A percentile compares a stretch with the other conserved stretches of the same genome.
Evolutionary conservation across 192 early-diverging fungal genomes (phyloP).

Genomic region (Entophlyctis helioformis): DNA sequence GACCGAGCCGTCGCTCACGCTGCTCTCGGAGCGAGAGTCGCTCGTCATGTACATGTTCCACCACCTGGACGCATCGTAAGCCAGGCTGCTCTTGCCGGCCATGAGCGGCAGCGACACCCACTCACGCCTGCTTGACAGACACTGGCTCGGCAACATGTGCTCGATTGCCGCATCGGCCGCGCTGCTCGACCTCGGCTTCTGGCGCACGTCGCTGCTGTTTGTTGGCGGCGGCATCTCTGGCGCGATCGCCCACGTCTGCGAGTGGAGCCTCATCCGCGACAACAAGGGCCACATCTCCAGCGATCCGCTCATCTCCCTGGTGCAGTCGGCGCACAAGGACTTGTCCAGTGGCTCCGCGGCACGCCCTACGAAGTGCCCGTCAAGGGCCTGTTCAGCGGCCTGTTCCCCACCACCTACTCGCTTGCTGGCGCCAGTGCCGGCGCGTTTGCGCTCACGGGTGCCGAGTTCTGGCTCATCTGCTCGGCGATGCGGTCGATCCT

Average conservation of each 20-base stretch:
- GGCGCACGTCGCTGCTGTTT: neutral
- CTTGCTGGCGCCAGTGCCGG: neutral
- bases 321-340: too few relatives aligned
- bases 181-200: constrained; percentile 3
- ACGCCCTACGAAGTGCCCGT: too few relatives aligned
- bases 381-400: too few relatives aligned
- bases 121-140: too few relatives aligned
- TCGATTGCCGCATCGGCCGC: neutral
- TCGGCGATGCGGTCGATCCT: neutral
- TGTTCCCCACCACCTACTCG: too few relatives aligned
- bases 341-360: too few relatives aligned
- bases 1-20: neutral
- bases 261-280: neutral
- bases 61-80: neutral
- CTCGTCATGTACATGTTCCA: constrained; percentile 1
- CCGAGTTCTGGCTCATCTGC: neutral
- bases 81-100: too few relatives aligned
- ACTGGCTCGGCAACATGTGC: neutral
- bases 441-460: neutral
- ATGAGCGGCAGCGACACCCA: too few relatives aligned
- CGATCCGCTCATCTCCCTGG: too few relatives aligned
- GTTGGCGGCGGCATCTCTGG: neutral
- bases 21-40: neutral
- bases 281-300: too few relatives aligned
- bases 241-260: neutral